Conservation (phyloP, 257 asterid genomes). For the Nicotiana tabacum region DNA sequence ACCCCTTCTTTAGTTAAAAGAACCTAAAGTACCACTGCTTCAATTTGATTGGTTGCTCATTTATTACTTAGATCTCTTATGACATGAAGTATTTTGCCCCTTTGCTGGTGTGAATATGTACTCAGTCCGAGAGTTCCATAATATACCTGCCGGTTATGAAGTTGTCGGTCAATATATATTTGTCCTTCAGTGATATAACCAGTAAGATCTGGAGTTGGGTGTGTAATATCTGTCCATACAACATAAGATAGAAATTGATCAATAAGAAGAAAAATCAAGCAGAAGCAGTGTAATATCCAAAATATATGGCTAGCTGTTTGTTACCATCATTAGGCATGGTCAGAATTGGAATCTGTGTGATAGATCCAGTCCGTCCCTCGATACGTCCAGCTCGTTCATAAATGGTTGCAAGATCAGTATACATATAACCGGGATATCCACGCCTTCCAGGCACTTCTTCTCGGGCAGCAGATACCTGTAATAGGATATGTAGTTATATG, state of each 20-base stretch:
- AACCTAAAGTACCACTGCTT: neutral
- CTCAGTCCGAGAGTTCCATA: neutral
- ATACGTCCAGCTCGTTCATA: slow-evolving; percentile 99
- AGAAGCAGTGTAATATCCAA: neutral
- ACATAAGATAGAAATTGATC: slow-evolving; percentile 15
- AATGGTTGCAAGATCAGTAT: slow-evolving; percentile 95
- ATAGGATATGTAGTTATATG: slow-evolving; percentile 2
- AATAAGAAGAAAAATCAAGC: neutral
- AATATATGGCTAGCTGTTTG: neutral
- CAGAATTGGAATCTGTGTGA: slow-evolving; percentile 90
- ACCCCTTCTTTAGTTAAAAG: neutral
- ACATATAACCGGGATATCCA: slow-evolving; percentile 92
- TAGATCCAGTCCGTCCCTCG: slow-evolving; percentile 97
- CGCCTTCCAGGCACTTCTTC: slow-evolving; percentile 99
- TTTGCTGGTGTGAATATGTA: neutral
- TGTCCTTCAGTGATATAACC: slow-evolving; percentile 99
- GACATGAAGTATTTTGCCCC: neutral
- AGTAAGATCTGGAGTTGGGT: slow-evolving; percentile 99
- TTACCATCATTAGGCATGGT: slow-evolving; percentile 99
- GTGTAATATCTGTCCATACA: slow-evolving; percentile 76
- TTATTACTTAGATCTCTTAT: neutral
- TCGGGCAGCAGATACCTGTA: slow-evolving; percentile 96
- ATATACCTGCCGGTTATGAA: slow-evolving; percentile 44
- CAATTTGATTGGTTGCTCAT: neutral
- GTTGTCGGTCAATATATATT: slow-evolving; percentile 96